These are phyloP conservation scores for Elongisporangium undulatum DNA, from an alignment of 352 stramenopile species.

Conservation along the genomic window DNA sequence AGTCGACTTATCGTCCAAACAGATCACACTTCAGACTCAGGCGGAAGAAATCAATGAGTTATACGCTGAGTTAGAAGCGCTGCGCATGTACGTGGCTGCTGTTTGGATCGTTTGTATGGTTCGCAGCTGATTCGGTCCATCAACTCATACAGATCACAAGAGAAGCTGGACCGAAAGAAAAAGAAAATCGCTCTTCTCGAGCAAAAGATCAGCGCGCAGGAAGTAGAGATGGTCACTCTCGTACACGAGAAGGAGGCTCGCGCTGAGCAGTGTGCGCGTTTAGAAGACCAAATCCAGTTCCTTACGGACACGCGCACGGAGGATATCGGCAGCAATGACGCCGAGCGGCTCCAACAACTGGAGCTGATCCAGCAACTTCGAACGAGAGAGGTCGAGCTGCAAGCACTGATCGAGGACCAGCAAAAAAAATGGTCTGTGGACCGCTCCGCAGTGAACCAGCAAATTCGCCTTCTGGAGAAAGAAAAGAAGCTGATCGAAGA, in stretches of 20 bases:
- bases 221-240: slow-evolving; percentile 45
- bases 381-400: slow-evolving; percentile 40
- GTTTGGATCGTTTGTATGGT: background rate
- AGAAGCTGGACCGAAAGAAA: slow-evolving; percentile 40
- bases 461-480: slow-evolving; percentile 50
- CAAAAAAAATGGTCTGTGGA: slow-evolving; percentile 53
- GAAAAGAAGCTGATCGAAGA: slow-evolving; percentile 43
- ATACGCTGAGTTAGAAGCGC: slow-evolving; percentile 52
- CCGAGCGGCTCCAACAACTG: slow-evolving; percentile 50
- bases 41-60: slow-evolving; percentile 54
- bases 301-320: slow-evolving; percentile 41
- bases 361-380: slow-evolving; percentile 50
- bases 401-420: slow-evolving; percentile 51
- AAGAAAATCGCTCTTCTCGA: slow-evolving; percentile 21
- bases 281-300: slow-evolving; percentile 58
- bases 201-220: slow-evolving; percentile 22
- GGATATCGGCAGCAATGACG: slow-evolving; percentile 44
- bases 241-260: slow-evolving; percentile 50
- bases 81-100: slow-evolving; percentile 22
- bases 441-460: slow-evolving; percentile 39
- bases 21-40: slow-evolving; percentile 51
- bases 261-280: slow-evolving; percentile 29
- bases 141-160: slow-evolving; percentile 7
- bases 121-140: background rate
- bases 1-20: slow-evolving; percentile 51